These are phyloP conservation scores for Xylariaceae sp. DNA, from an alignment of 2,329 filamentous ascomycete species.

Conservation along the genomic window DNA sequence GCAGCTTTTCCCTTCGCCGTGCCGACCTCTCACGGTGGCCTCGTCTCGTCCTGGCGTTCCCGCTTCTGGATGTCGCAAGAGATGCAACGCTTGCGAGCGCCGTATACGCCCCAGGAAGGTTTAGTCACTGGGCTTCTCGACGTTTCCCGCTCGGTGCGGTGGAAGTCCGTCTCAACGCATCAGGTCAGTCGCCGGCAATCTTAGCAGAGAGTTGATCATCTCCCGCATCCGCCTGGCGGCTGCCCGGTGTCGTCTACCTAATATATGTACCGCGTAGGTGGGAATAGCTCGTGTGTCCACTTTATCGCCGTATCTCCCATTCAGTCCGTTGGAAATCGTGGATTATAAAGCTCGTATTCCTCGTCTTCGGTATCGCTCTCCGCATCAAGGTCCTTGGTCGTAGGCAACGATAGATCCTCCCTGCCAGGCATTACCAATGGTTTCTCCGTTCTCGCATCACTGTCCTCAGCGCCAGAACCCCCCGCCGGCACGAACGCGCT, in stretches of 20 bases:
- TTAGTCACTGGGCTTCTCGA: neutral
- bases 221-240: neutral
- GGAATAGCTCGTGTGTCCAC: neutral
- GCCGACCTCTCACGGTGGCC: too few relatives aligned
- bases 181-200: neutral
- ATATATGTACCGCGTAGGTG: neutral
- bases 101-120: neutral
- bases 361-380: slow-evolving; percentile 66
- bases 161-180: neutral
- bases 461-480: slow-evolving; percentile 37
- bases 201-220: neutral
- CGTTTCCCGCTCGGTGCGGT: neutral
- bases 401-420: slow-evolving; percentile 19
- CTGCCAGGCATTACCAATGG: slow-evolving; percentile 20
- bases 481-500: slow-evolving; percentile 61
- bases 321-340: slow-evolving; percentile 56
- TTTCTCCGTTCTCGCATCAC: slow-evolving; percentile 37
- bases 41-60: too few relatives aligned
- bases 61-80: neutral
- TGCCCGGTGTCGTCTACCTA: too few relatives aligned
- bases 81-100: neutral
- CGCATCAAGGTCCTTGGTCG: slow-evolving; percentile 29
- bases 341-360: slow-evolving; percentile 63
- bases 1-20: too few relatives aligned
- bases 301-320: neutral